phyloP scores from a whole-genome alignment of 2,329 filamentous ascomycete genomes.

The Diplodia intermedia region DNA sequence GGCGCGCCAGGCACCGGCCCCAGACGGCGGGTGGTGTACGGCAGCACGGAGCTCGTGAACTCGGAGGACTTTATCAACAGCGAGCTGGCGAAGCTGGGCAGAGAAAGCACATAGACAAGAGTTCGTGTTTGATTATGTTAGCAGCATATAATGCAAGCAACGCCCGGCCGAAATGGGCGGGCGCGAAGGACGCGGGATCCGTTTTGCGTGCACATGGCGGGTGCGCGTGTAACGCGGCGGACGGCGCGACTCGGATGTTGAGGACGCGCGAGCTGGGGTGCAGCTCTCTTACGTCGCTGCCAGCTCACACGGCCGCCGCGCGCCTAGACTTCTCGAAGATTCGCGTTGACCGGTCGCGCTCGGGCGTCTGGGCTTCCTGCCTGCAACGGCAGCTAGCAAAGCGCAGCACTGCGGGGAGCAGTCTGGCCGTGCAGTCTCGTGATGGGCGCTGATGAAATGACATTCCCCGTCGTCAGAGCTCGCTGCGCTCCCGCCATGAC shows the following conservation, averaged over 20 bases:
- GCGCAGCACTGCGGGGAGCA: conserved; percentile 20
- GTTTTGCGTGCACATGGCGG: neutral
- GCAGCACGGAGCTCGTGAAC: conserved; percentile 79
- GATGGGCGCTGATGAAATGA: conserved; percentile 19
- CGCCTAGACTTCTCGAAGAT: conserved; percentile 29
- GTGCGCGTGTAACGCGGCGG: conserved; percentile 18
- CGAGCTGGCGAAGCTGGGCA: conserved; percentile 64
- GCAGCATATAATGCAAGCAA: conserved; percentile 6
- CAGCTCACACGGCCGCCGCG: conserved; percentile 25
- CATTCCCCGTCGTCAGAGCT: conserved; percentile 25
- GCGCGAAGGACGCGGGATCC: neutral
- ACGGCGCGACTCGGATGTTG: conserved; percentile 25
- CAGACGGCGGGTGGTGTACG: conserved; percentile 87
- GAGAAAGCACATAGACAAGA: conserved; percentile 55
- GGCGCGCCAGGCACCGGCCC: conserved; percentile 60
- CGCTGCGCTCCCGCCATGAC: conserved; percentile 30
- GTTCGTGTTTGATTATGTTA: neutral
- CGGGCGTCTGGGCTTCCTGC: conserved; percentile 9
- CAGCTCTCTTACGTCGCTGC: conserved; percentile 27
- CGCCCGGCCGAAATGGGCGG: neutral
- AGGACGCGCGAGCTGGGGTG: conserved; percentile 27
- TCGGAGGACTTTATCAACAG: conserved; percentile 66
- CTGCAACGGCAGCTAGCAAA: neutral
- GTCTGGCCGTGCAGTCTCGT: conserved; percentile 25
- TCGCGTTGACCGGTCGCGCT: conserved; percentile 27